Evolutionary conservation across 495 filamentous ascomycete genomes (phyloP).

Genomic region (Echria macrotheca): DNA sequence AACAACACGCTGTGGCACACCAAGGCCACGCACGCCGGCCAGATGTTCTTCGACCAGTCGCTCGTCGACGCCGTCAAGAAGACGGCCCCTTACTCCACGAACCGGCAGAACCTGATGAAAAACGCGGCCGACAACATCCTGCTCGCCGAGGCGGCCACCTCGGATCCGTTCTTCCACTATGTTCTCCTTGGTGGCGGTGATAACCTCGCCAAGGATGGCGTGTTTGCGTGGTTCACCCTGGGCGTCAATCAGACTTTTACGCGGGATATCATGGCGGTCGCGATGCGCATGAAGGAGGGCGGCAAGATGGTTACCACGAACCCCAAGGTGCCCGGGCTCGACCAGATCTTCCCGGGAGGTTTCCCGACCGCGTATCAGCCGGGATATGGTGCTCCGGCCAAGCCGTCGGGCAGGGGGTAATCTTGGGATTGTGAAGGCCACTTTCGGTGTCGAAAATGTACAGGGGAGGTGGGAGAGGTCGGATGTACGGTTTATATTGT

Average conservation of each 20-base stretch:
- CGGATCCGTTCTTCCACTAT: slow-evolving; percentile 51
- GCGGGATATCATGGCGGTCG: background rate
- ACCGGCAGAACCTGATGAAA: slow-evolving; percentile 41
- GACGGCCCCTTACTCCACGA: slow-evolving; percentile 46
- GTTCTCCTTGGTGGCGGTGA: slow-evolving; percentile 39
- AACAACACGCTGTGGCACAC: slow-evolving; percentile 45
- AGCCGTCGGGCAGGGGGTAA: no score
- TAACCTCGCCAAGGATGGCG: slow-evolving; percentile 38
- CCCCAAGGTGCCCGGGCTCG: slow-evolving; percentile 6
- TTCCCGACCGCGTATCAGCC: slow-evolving; percentile 7
- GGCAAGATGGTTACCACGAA: slow-evolving; percentile 18
- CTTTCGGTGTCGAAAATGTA: no score
- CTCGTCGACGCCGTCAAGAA: slow-evolving; percentile 44
- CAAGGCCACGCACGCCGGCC: slow-evolving; percentile 46
- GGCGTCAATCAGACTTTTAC: slow-evolving; percentile 37
- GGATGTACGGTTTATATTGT: no score
- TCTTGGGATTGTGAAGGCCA: no score
- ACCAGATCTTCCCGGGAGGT: slow-evolving; percentile 7
- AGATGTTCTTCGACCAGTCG: slow-evolving; percentile 53
- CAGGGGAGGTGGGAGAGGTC: no score
- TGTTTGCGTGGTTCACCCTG: slow-evolving; percentile 49
- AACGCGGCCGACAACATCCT: slow-evolving; percentile 47
- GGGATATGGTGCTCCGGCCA: background rate
- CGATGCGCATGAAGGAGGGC: slow-evolving; percentile 7
- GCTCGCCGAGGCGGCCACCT: slow-evolving; percentile 33